Base-by-base conservation (phyloP, 495 filamentous ascomycete genomes). In the Podospora australis region DNA sequence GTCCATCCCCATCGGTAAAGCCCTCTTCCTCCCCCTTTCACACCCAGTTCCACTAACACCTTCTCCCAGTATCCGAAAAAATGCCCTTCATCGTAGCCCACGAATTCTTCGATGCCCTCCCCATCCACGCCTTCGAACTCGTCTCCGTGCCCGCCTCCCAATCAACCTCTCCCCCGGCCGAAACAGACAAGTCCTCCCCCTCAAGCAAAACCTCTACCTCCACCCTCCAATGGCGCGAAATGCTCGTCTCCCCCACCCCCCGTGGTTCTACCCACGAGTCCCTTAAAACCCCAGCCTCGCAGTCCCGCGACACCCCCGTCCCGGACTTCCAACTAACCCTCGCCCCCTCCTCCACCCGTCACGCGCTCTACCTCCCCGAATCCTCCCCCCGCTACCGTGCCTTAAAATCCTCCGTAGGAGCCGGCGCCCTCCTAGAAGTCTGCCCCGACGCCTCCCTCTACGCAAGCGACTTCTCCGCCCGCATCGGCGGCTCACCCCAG, bases 31-130 rank as follows among this genome's bases (percentile, higher is more conserved):
- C 39, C 40, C 62, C 65, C 60, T 38, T 28, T 34, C 41, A 46
- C 8, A 46, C 19, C n/a, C 53, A 24, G 47, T n/a, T n/a, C 42
- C 16, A 22, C 16, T 8, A n/a, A 44, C 48, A 66, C 70, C 73
- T 58, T 66, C n/a, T n/a, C n/a, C n/a, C n/a, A n/a, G n/a, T n/a
- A n/a, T n/a, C 72, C 50, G 71, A 52, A 48, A 89, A 87, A 56
- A 87, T 82, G 13, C 90, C 92, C 1, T 92, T 96, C 67, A 92
- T 97, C 42, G 78, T 96, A 28, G 92, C 91, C 9, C 92, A 98
- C 63, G 92, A 98, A 63, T 96, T 98, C 73, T 97, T 98, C 67
- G 92, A 98, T 59, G 92, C 92, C n/a, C 84, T 97, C 5, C 92
- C 92, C 29, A 95, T 98, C 58, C 89, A 98, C 67, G 86, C 88